phyloP scores from a whole-genome alignment of 2,329 filamentous ascomycete genomes.

The Fusarium denticulatum region DNA sequence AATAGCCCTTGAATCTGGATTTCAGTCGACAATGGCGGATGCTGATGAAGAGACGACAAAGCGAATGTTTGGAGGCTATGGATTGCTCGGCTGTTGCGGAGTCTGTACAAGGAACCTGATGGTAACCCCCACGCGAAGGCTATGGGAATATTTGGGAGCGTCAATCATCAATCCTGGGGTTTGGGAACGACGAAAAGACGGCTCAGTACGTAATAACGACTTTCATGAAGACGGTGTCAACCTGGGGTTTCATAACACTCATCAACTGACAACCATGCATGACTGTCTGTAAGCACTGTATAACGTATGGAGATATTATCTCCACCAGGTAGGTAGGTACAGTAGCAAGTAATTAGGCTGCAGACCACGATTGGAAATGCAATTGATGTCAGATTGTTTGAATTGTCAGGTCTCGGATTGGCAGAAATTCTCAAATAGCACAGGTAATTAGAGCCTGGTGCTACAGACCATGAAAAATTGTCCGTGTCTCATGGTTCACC shows the following conservation, averaged over 20 bases:
- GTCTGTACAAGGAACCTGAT: not conserved
- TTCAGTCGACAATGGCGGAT: constrained; percentile 13
- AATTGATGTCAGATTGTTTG: not conserved
- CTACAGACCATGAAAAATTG: not conserved
- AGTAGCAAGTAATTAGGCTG: not conserved
- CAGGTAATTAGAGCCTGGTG: not conserved
- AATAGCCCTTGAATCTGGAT: not conserved
- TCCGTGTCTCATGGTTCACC: constrained; percentile 4
- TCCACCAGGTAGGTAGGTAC: not conserved
- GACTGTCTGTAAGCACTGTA: not conserved
- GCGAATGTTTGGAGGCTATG: not conserved
- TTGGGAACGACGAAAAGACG: not conserved
- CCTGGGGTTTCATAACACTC: not conserved
- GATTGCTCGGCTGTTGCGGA: not conserved
- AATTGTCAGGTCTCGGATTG: constrained; percentile 2
- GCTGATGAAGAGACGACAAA: not conserved
- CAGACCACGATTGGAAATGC: not conserved
- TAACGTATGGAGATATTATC: not conserved
- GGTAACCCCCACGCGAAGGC: not conserved
- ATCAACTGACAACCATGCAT: not conserved
- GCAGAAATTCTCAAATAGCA: not conserved
- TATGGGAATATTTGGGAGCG: not conserved
- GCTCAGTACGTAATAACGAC: not conserved
- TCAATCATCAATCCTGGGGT: not conserved
- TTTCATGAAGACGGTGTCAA: not conserved